Evolutionary conservation across 2,329 filamentous ascomycete species (phyloP).

Genomic region (Calonectria crousiana): DNA sequence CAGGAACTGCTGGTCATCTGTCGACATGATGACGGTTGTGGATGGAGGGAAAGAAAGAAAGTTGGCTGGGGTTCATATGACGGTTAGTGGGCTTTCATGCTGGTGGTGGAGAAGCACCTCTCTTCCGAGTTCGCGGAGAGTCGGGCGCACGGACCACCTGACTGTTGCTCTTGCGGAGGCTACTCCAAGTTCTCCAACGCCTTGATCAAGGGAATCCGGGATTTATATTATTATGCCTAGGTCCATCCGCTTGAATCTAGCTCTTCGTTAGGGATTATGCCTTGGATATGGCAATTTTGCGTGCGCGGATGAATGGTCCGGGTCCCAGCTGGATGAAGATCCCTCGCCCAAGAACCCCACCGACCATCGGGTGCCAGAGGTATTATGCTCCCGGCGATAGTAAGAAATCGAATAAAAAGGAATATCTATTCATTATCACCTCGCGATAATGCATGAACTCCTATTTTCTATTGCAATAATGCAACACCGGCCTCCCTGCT

Average conservation of each 20-base stretch:
- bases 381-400: background rate
- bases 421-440: background rate
- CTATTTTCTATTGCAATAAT: background rate
- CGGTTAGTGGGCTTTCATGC: constrained; percentile 43
- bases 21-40: constrained; percentile 71
- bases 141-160: constrained; percentile 39
- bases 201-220: background rate
- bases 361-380: background rate
- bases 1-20: constrained; percentile 82
- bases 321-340: background rate
- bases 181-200: constrained; percentile 19
- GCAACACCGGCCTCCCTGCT: background rate
- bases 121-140: constrained; percentile 38
- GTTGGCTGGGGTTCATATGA: constrained; percentile 45
- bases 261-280: background rate
- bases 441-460: background rate
- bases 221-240: background rate
- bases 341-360: background rate
- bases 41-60: constrained; percentile 39
- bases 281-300: background rate
- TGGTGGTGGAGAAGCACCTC: constrained; percentile 44
- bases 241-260: background rate
- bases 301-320: background rate
- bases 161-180: constrained; percentile 23
- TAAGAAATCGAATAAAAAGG: background rate